Base-by-base conservation (phyloP, 2,329 filamentous ascomycete species). In the Daldinia sp. region DNA sequence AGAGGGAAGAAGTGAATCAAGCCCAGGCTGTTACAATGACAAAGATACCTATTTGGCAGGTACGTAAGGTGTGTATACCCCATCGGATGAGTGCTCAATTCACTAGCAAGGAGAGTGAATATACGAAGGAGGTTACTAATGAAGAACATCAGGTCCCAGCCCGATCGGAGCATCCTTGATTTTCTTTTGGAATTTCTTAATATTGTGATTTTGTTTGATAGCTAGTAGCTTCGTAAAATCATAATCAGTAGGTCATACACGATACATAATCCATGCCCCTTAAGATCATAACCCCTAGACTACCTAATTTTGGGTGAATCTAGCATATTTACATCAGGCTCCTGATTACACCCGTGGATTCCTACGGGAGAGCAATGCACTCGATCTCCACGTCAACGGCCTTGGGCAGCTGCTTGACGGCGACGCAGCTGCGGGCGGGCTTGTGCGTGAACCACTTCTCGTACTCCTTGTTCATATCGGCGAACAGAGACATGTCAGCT, bases 341-440 rank as follows among this genome's bases (percentile, higher is more conserved):
- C 17, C 34, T 15, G 10, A 8, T 39, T 35, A 27, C 11, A 25
- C 15, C 11, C 6, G 27, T 15, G 13, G 48, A 19, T 32, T 37
- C 57, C 71, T 58, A 74, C 7, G 88, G 83, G 57, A 90, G 82
- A 58, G 93, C 93, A 81, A 95, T 90, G 76, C 88, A 91, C 84
- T 97, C 93, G 75, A 97, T 95, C 84, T 96, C 93, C 21, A 97
- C 88, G 63, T 93, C 89, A 39, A 93, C 93, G 58, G 89, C 88
- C 84, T 94, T 93, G 64, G 93, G 93, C 68, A 97, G 85, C 71
- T 91, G 88, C 84, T 95, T 94, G 68, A 96, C 94, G 4, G 93
- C 93, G 55, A 97, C 92, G 76, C 93, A 97, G 80, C 90, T 93
- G 70, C 92, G 86, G n/a, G 92, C 90, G 17, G 93, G 93, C 85